phyloP scores from a whole-genome alignment of 1,139 yeast species.

The Candida frijolesensis region DNA sequence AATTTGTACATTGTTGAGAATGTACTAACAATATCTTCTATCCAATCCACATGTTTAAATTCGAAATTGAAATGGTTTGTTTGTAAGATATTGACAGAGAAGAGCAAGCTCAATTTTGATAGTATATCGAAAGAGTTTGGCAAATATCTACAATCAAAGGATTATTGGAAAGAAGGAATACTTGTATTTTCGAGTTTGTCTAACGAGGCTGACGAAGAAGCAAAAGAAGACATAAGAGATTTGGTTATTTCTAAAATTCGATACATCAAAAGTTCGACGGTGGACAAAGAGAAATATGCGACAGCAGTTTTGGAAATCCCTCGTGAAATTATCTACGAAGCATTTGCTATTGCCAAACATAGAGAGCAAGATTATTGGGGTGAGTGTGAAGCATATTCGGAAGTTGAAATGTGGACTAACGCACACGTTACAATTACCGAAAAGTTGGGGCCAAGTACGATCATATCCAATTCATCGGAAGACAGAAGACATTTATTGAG shows the following conservation, averaged over 20 bases:
- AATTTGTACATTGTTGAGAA: slow-evolving; percentile 19
- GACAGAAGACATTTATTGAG: slow-evolving; percentile 36
- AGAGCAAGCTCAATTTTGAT: slow-evolving; percentile 28
- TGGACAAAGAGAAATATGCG: slow-evolving; percentile 36
- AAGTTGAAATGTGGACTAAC: slow-evolving; percentile 60
- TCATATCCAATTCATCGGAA: slow-evolving; percentile 46
- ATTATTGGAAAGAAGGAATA: slow-evolving; percentile 60
- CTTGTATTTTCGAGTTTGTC: slow-evolving; percentile 58
- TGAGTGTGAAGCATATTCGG: slow-evolving; percentile 63
- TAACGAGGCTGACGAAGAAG: slow-evolving; percentile 37
- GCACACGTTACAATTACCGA: slow-evolving; percentile 63
- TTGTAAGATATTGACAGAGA: slow-evolving; percentile 39
- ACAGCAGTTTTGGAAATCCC: slow-evolving; percentile 48
- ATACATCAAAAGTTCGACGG: slow-evolving; percentile 31
- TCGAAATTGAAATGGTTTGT: slow-evolving; percentile 57
- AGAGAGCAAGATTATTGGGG: slow-evolving; percentile 44
- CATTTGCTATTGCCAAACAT: slow-evolving; percentile 50
- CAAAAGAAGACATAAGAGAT: slow-evolving; percentile 41
- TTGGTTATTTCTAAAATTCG: slow-evolving; percentile 52
- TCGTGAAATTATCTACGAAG: slow-evolving; percentile 45
- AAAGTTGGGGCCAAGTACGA: slow-evolving; percentile 69
- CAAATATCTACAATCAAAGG: slow-evolving; percentile 49
- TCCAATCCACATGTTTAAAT: slow-evolving; percentile 21
- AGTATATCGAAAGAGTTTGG: slow-evolving; percentile 52
- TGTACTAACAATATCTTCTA: slow-evolving; percentile 3